Evolutionary conservation across 305 asterid genomes (phyloP), one percentile per base, ranked within the genome.

Genomic region (Andrographis paniculata): DNA sequence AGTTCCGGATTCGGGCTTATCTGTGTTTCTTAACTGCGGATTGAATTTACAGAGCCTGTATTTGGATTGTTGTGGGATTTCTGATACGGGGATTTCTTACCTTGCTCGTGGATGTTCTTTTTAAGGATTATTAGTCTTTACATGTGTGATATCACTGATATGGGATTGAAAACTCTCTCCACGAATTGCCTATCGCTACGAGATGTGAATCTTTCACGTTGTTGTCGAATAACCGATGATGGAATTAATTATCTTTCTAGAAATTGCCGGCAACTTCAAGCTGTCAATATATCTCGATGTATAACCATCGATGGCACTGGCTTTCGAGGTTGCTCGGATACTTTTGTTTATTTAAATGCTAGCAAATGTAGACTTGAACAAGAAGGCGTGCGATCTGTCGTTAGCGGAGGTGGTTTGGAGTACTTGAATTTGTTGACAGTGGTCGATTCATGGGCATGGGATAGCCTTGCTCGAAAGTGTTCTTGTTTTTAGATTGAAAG

Each of bases 361-460:
- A 70, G 68, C 40, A 66, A 75, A 1, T 80, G 93, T 60, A 72
- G 71, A 63, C 74, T 87, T 30, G 71, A 65, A 38, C 81, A 75
- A 1, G 76, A 78, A 55, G 96, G 94, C 21, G 50, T 76, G 9
- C 17, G 22, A 38, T 71, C 76, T 17, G 59, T 78, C 51, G 56
- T 80, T 3, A 78, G 94, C 11, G 93, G 94, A 28, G 87, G 91
- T 12, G 94, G 96, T 21, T 69, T 80, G n/a, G 71, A 87, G 58
- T 78, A 78, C 67, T 51, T 86, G 43, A 72, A 79, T 46, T 48
- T 82, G 36, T 71, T 84, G 30, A 20, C 53, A 55, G 43, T 82
- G 80, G 78, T 71, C 69, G 54, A 62, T 63, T 19, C 57, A 5
- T 9, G 88, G 84, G 35, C 71, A 70, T 51, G 83, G 79, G 24